Percentiles rank a stretch among this genome's conserved stretches.
Evolutionary conservation across 441 rosid species (phyloP).

Genomic region (Metrosideros polymorpha): DNA sequence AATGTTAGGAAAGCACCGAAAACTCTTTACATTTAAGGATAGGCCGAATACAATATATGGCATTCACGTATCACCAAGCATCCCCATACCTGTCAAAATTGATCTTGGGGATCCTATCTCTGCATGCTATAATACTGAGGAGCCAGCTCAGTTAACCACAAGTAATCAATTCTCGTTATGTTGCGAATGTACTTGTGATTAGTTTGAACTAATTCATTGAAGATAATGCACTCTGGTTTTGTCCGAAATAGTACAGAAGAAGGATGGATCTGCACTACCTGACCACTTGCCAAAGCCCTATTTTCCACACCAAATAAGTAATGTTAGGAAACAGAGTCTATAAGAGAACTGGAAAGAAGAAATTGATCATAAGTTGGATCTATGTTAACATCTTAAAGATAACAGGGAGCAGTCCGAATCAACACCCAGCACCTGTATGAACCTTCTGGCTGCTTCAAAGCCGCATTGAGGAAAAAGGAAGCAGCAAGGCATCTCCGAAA

Average conservation of each 20-base stretch:
- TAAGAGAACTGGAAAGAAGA: background rate
- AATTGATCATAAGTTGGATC: background rate
- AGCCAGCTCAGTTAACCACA: conserved; percentile 86
- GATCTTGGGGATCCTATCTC: conserved; percentile 18
- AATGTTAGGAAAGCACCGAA: background rate
- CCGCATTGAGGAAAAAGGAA: conserved; percentile 90
- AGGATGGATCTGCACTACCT: conserved; percentile 79
- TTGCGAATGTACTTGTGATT: conserved; percentile 72
- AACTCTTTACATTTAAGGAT: background rate
- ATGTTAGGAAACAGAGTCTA: background rate
- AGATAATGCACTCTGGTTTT: conserved; percentile 73
- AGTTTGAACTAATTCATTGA: conserved; percentile 83
- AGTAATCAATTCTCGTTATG: conserved; percentile 60
- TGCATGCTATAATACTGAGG: conserved; percentile 62
- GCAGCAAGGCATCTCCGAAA: conserved; percentile 87
- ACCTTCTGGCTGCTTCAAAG: conserved; percentile 79
- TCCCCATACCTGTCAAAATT: background rate
- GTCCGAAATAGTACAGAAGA: conserved; percentile 62
- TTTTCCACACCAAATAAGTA: conserved; percentile 9
- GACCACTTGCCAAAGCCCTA: conserved; percentile 90
- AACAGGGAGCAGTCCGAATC: background rate
- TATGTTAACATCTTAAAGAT: background rate
- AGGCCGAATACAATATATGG: background rate
- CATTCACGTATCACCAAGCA: background rate
- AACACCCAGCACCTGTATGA: conserved; percentile 51